Conservation (phyloP, 2,329 filamentous ascomycete species). For the Fusarium veterinarium region DNA sequence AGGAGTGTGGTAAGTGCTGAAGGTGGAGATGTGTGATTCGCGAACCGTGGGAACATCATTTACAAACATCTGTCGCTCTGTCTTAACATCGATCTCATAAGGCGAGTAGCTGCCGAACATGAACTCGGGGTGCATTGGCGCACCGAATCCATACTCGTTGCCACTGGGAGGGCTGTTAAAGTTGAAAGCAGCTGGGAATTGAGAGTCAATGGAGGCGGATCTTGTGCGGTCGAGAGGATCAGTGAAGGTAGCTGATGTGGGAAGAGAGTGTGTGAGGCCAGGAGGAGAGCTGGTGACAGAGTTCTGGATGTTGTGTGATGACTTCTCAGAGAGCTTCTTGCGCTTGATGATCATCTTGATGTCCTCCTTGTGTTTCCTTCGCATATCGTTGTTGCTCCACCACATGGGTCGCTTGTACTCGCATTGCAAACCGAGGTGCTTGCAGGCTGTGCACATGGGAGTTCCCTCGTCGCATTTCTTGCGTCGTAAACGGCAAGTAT, state of each 20-base stretch:
- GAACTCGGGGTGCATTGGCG: conserved; percentile 71
- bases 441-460: conserved; percentile 73
- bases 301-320: conserved; percentile 66
- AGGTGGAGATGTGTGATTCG: conserved; percentile 91
- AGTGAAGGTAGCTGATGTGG: conserved; percentile 82
- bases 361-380: conserved; percentile 87
- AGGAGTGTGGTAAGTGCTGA: conserved; percentile 88
- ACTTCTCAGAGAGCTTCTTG: conserved; percentile 94
- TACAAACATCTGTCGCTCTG: conserved; percentile 92
- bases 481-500: conserved; percentile 73
- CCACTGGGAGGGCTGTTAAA: conserved; percentile 71
- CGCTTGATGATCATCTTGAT: conserved; percentile 99
- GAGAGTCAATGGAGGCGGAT: conserved; percentile 83
- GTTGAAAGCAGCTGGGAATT: conserved; percentile 78
- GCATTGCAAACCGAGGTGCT: conserved; percentile 83
- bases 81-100: conserved; percentile 96
- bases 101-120: conserved; percentile 73
- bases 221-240: conserved; percentile 79
- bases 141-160: conserved; percentile 70
- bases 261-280: conserved; percentile 82
- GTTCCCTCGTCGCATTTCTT: conserved; percentile 77
- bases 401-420: conserved; percentile 97
- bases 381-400: conserved; percentile 94
- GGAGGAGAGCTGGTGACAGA: conserved; percentile 74
- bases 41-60: conserved; percentile 87